Evolutionary conservation across 108 stramenopile species (phyloP), one percentile per base, ranked within the genome.

Genomic region (Nitzschia palea): DNA sequence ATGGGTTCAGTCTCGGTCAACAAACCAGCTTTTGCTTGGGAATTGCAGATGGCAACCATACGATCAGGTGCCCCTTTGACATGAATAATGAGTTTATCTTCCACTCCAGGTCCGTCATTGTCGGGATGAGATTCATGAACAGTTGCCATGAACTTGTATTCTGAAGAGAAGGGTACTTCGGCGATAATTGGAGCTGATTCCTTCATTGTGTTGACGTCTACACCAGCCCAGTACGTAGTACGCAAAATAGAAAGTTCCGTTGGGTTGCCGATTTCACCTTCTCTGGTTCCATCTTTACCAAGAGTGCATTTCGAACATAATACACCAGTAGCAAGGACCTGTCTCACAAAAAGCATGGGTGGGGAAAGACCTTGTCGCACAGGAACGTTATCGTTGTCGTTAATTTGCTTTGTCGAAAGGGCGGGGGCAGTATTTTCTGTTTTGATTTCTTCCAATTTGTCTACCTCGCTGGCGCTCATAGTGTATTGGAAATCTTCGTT

Each of bases 51-150:
- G 35, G 71, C 73, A 50, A 98, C 66, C 78, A 98, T 87, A 20
- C 87, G 78, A 65, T 98, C 97, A 22, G 95, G 97, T 15, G 97
- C 97, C 59, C 97, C 97, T 89, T 98, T 98, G 59, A 97, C 88
- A 63, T 90, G 82, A 30, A 94, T 86, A 34, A 84, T 53, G 27
- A 74, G 74, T 28, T 78, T 79, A 1, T 77, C 82, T 32, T 80
- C 69, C 15, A 68, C 40, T 26, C 70, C 84, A 27, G 76, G 73
- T 12, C 76, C 80, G 54, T 82, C 77, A 37, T 73, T 77, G 26
- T 68, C 70, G 65, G 87, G 73, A 28, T 40, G 12, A 9, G 65
- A 18, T 29, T 80, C 81, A 62, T 88, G 89, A 36, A 90, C 76
- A 47, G 89, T 90, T 56, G 90, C 87, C 90, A 92, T 92, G 74